Evolutionary conservation across 805 yeast genomes (phyloP), one percentile per base, ranked within the genome.

Genomic region (Candida argentea): DNA sequence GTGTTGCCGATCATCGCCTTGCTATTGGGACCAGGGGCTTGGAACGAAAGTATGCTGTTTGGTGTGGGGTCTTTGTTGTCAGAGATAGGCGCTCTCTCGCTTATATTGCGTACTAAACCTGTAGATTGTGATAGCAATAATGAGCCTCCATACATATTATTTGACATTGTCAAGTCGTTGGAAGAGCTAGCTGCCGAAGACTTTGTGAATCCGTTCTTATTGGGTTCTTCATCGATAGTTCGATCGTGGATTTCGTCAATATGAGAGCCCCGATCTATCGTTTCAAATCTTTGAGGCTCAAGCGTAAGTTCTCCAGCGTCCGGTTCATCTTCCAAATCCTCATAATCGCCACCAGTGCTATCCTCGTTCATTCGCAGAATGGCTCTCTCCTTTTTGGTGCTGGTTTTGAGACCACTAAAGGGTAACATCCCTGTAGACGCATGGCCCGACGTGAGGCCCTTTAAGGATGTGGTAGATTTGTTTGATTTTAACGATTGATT

Each of bases 41-140:
- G 43, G 34, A 57, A 59, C 2, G 61, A 52, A 5, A 59, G 48
- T 5, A 61, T 63, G 22, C 52, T 44, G 10, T 35, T 35, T 2
- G 50, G 34, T 14, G 22, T 32, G n/a, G 36, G 31, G 3, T 15
- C 17, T 16, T 30, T 33, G 26, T 30, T 24, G 24, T 52, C 54
- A n/a, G n/a, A n/a, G n/a, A n/a, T n/a, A n/a, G n/a, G n/a, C n/a
- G n/a, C n/a, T n/a, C n/a, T n/a, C n/a, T n/a, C n/a, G n/a, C n/a
- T n/a, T 2, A 61, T 34, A 34, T 61, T 60, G 29, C 53, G 50
- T 5, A 57, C 52, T 24, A 59, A 34, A 3, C 67, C 67, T 0
- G 67, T 61, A 2, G 65, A 57, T 34, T 61, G 67, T 3, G 67
- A 61, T 13, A 61, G 38, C 25, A 61, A 45, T 10, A 61, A 39